Evolutionary conservation across 805 yeast genomes (phyloP).

Genomic region (Schwanniomyces pseudopolymorphus): DNA sequence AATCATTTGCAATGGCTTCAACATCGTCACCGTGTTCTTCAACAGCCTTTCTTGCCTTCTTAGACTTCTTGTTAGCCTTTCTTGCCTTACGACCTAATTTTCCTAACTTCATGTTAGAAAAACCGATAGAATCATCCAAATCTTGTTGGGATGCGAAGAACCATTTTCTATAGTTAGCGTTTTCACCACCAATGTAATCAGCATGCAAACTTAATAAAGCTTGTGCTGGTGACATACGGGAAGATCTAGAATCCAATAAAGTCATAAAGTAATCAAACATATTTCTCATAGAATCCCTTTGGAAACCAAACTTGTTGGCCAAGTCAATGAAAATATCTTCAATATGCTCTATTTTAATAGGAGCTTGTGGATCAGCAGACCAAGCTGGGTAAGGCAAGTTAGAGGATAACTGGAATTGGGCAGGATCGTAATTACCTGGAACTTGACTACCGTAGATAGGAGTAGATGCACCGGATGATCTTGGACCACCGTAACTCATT

Average conservation of each 20-base stretch:
- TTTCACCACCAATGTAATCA: slow-evolving; percentile 85
- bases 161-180: slow-evolving; percentile 86
- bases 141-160: slow-evolving; percentile 86
- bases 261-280: slow-evolving; percentile 88
- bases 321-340: slow-evolving; percentile 84
- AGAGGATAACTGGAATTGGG: slow-evolving; percentile 64
- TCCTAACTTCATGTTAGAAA: slow-evolving; percentile 76
- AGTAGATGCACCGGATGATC: slow-evolving; percentile 92
- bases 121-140: slow-evolving; percentile 81
- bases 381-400: slow-evolving; percentile 99
- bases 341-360: slow-evolving; percentile 77
- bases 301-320: slow-evolving; percentile 83
- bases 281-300: slow-evolving; percentile 90
- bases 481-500: slow-evolving; percentile 80
- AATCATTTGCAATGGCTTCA: slow-evolving; percentile 61
- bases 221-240: slow-evolving; percentile 88
- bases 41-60: slow-evolving; percentile 69
- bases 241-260: slow-evolving; percentile 75
- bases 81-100: slow-evolving; percentile 76
- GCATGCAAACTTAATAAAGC: slow-evolving; percentile 81
- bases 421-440: slow-evolving; percentile 54
- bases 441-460: slow-evolving; percentile 79
- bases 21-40: slow-evolving; percentile 64
- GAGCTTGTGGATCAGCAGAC: slow-evolving; percentile 94
- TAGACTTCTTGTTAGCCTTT: slow-evolving; percentile 77